These are phyloP conservation scores for Lachancea meyersii DNA, from an alignment of 805 yeast genomes.

Conservation along the genomic window DNA sequence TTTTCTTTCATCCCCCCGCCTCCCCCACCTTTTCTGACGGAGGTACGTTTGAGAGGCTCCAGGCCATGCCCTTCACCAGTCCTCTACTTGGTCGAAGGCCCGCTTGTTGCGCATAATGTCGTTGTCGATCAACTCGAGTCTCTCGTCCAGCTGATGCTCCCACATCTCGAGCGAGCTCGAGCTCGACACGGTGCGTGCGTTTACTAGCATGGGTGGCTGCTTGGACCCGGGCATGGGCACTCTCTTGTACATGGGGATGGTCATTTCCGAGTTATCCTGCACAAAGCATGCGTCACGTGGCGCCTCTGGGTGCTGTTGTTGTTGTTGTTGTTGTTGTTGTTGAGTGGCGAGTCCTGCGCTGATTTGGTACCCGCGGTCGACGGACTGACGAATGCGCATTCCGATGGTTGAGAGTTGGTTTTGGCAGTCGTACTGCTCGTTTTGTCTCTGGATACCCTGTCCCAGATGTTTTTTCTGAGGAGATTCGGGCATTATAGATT, in stretches of 20 bases:
- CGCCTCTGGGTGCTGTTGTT: not conserved
- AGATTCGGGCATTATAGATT: constrained; percentile 14
- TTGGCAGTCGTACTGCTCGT: constrained; percentile 26
- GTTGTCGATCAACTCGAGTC: constrained; percentile 32
- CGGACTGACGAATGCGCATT: constrained; percentile 65
- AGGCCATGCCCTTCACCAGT: too few species aligned
- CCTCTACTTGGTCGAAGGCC: constrained; percentile 11
- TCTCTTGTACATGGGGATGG: constrained; percentile 30
- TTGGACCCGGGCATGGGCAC: constrained; percentile 33
- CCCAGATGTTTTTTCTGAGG: constrained; percentile 34
- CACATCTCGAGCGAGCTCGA: constrained; percentile 37
- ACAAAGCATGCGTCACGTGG: constrained; percentile 11
- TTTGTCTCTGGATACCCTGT: constrained; percentile 20
- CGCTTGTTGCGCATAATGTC: constrained; percentile 22
- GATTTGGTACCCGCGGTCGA: constrained; percentile 51
- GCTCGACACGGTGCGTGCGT: constrained; percentile 30
- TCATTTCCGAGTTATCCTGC: constrained; percentile 21
- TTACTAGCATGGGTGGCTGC: constrained; percentile 33
- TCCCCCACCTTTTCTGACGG: too few species aligned
- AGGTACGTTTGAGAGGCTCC: too few species aligned
- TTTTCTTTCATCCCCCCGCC: too few species aligned
- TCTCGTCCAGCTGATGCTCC: constrained; percentile 34
- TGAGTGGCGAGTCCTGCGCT: constrained; percentile 5
- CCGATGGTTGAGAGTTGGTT: constrained; percentile 50
- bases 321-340: constrained; percentile 9